Evolutionary conservation across 2,329 filamentous ascomycete genomes (phyloP), one percentile per base, ranked within the genome.

Genomic region (Trichoderma sp.): DNA sequence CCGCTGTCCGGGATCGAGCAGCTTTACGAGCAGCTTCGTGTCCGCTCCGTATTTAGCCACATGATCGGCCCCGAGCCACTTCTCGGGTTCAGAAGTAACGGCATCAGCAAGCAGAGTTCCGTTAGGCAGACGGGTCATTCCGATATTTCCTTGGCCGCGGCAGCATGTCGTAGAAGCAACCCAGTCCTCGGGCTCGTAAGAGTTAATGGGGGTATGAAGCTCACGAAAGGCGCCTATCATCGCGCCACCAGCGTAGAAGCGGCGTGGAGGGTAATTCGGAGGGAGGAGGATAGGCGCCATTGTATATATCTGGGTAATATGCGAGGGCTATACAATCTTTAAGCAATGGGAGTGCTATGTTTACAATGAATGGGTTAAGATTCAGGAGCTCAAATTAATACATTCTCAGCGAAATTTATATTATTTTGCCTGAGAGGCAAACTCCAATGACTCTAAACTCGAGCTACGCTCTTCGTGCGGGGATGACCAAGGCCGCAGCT

Each of bases 1-100:
- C 1, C 71, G 64, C 53, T 72, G 71, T 1, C 69, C 70, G 9
- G 71, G 67, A 34, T 73, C 72, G n/a, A 73, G 70, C 22, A 73
- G 61, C 70, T 73, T 73, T 35, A 73, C 68, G 5, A 72, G 65
- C 4, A 73, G 58, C 54, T 73, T 71, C 4, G 69, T 71, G 50
- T 73, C 70, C 29, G 39, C 29, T 15, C 71, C 71, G 32, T 68
- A 69, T 12, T 68, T 68, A 8, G 64, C 66, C 1, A 70, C 53
- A 58, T 73, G 71, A 0, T 68, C 50, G 2, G 54, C n/a, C 8
- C 72, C 72, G 1, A 72, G 70, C 72, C 72, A 73, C 4, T 56
- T 56, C 6, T 71, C 69, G 0, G 70, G 70, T 3, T 71, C 68
- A 6, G 64, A 58, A 2, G 59, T 25, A 5, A 73, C 17, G 34